Evolutionary conservation across 2,329 filamentous ascomycete genomes (phyloP).

Genomic region (Cytospora chrysosperma): DNA sequence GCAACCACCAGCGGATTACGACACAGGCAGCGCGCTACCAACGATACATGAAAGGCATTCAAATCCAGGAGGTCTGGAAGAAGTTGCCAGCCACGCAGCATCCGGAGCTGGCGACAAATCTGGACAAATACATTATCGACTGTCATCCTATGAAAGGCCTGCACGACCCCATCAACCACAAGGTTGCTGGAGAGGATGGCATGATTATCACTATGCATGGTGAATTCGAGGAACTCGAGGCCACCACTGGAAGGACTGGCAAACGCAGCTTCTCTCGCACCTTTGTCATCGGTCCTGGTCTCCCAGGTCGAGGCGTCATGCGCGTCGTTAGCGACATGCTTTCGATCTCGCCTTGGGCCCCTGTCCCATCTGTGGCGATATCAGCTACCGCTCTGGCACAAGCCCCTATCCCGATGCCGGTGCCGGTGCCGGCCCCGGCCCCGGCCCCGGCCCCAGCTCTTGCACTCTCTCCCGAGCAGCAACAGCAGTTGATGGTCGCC

Average conservation of each 20-base stretch:
- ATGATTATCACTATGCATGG: slow-evolving; percentile 78
- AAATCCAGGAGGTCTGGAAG: slow-evolving; percentile 69
- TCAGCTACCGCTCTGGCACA: slow-evolving; percentile 29
- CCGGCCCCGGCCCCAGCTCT: slow-evolving; percentile 28
- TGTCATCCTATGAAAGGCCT: slow-evolving; percentile 73
- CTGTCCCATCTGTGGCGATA: slow-evolving; percentile 45
- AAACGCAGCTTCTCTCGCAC: slow-evolving; percentile 80
- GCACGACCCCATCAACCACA: slow-evolving; percentile 66
- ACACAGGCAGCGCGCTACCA: slow-evolving; percentile 56
- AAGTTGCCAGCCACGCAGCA: slow-evolving; percentile 72
- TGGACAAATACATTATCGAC: slow-evolving; percentile 78
- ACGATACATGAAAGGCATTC: slow-evolving; percentile 63
- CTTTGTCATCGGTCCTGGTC: slow-evolving; percentile 75
- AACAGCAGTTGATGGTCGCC: slow-evolving; percentile 68
- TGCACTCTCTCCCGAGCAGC: slow-evolving; percentile 40
- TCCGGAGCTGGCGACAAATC: slow-evolving; percentile 64
- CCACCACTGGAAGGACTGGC: slow-evolving; percentile 52
- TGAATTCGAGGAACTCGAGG: slow-evolving; percentile 75
- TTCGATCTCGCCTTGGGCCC: slow-evolving; percentile 64
- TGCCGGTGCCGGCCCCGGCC: slow-evolving; percentile 27
- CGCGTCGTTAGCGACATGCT: slow-evolving; percentile 80
- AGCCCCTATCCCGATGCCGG: no score
- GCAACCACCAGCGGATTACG: slow-evolving; percentile 72
- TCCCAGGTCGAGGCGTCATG: slow-evolving; percentile 60
- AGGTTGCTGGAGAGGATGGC: slow-evolving; percentile 67